phyloP scores from a whole-genome alignment of 2,329 filamentous ascomycete species.

The Verticillium tricorpus region DNA sequence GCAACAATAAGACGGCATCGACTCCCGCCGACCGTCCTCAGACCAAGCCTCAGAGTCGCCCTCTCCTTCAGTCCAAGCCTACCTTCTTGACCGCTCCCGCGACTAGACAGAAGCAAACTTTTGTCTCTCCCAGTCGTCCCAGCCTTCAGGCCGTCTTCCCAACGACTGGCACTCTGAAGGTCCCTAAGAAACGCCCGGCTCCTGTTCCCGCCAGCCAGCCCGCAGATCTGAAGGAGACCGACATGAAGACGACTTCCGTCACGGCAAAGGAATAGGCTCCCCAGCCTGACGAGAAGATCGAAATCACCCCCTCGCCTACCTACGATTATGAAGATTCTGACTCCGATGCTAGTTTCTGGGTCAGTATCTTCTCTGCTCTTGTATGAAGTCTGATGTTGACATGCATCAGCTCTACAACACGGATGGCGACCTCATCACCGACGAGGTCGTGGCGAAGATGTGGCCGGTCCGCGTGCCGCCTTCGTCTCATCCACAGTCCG shows the following conservation, averaged over 20 bases:
- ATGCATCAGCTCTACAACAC: neutral
- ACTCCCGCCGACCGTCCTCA: neutral
- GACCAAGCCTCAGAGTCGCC: neutral
- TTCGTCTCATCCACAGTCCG: neutral
- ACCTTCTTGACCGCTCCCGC: neutral
- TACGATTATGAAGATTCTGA: neutral
- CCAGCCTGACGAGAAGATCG: neutral
- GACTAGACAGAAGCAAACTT: neutral
- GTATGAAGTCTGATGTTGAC: neutral
- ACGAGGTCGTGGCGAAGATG: neutral
- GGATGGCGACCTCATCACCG: neutral
- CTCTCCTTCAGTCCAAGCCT: neutral
- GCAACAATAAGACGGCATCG: neutral
- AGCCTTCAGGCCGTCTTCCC: neutral
- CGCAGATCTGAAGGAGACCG: neutral
- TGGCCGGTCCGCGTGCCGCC: neutral
- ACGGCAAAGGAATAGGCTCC: neutral
- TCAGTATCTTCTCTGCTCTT: neutral
- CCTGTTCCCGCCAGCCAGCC: neutral
- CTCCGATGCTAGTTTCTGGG: neutral
- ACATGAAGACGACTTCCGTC: neutral
- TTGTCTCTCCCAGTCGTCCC: neutral
- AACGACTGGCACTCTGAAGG: neutral
- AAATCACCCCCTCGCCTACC: neutral
- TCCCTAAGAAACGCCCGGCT: neutral